Evolutionary conservation across 768 basidiomycete genomes (phyloP).

Genomic region (Mycena indigotica): DNA sequence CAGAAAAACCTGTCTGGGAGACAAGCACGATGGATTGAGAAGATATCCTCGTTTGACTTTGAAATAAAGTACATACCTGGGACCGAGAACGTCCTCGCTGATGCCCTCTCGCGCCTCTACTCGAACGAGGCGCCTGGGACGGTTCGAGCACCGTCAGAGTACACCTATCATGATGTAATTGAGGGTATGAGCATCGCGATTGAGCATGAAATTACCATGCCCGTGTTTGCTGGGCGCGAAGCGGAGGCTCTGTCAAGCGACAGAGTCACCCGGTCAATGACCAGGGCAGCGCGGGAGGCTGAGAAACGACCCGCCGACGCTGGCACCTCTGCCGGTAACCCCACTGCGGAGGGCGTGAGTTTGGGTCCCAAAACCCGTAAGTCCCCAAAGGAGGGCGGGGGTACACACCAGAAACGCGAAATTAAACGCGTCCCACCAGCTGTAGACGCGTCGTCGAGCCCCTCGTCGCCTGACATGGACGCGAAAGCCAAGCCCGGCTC

Average conservation of each 20-base stretch:
- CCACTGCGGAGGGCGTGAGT: background rate
- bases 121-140: conserved; percentile 8
- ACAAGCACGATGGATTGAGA: conserved; percentile 9
- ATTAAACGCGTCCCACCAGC: background rate
- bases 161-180: conserved; percentile 12
- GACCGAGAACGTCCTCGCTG: conserved; percentile 10
- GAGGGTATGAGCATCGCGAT: too few species aligned
- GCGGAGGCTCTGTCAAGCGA: background rate
- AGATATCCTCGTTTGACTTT: too few species aligned
- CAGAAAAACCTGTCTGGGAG: conserved; percentile 2
- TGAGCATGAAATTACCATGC: too few species aligned
- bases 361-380: background rate
- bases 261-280: background rate
- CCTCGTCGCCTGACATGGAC: background rate
- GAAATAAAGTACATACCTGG: conserved; percentile 11
- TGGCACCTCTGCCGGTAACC: background rate
- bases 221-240: conserved; percentile 1
- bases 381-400: conserved; percentile 8
- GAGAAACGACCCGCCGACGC: background rate
- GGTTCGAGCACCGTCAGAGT: conserved; percentile 7
- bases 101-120: conserved; percentile 6
- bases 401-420: background rate
- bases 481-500: too few species aligned
- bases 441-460: background rate
- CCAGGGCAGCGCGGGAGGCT: background rate